Conservation (phyloP, 805 yeast species). For the Candida nitratophila region DNA sequence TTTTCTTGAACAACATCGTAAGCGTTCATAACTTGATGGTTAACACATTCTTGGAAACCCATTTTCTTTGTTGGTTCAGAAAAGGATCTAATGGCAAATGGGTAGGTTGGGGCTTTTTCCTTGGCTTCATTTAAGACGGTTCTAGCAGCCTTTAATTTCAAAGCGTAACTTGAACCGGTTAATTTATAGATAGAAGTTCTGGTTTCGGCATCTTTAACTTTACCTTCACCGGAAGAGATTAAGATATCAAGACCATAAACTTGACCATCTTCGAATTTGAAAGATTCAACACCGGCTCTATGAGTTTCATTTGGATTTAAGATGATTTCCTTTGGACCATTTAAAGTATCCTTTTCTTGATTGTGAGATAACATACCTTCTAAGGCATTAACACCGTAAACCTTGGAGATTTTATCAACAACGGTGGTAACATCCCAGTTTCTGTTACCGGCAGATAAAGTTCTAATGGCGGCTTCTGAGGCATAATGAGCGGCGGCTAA, state of each 20-base stretch:
- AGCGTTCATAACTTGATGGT: constrained; percentile 59
- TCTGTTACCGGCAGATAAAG: constrained; percentile 57
- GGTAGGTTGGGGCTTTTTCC: constrained; percentile 59
- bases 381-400: constrained; percentile 51
- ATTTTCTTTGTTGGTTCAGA: constrained; percentile 66
- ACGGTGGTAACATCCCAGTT: constrained; percentile 71
- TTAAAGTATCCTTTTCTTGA: constrained; percentile 58
- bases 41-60: constrained; percentile 66
- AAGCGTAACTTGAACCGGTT: constrained; percentile 59
- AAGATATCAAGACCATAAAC: constrained; percentile 73
- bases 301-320: constrained; percentile 68
- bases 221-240: constrained; percentile 58
- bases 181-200: constrained; percentile 67
- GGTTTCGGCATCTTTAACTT: constrained; percentile 50
- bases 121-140: constrained; percentile 60
- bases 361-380: constrained; percentile 75
- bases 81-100: constrained; percentile 58
- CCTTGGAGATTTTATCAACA: constrained; percentile 55
- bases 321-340: constrained; percentile 71
- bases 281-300: constrained; percentile 53
- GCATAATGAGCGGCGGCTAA: constrained; percentile 69
- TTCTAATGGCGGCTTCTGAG: constrained; percentile 71
- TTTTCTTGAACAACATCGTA: constrained; percentile 65
- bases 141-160: constrained; percentile 68
- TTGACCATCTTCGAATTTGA: constrained; percentile 65